Conservation (phyloP, 2,329 filamentous ascomycete genomes). For the Beauveria caledonica region DNA sequence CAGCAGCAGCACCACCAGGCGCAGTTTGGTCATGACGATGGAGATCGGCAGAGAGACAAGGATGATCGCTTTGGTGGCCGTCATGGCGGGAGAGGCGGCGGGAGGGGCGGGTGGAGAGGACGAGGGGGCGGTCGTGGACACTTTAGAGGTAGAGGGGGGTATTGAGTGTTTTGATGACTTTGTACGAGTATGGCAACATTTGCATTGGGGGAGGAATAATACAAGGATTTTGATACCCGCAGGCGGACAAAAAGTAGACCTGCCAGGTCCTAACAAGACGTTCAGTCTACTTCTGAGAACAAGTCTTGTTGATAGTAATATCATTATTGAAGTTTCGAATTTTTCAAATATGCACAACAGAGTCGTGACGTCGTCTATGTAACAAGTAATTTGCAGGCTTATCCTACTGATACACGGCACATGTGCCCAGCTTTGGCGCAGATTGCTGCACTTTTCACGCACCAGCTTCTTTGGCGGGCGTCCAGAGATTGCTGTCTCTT, state of each 20-base stretch:
- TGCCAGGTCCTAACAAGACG: not conserved
- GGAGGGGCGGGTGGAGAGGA: constrained; percentile 31
- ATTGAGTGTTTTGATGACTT: constrained; percentile 5
- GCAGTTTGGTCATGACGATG: constrained; percentile 26
- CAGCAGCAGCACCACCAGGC: constrained; percentile 30
- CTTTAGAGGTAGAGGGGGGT: constrained; percentile 29
- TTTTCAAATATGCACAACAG: constrained; percentile 17
- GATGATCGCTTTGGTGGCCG: constrained; percentile 22
- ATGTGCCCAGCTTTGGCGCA: not conserved
- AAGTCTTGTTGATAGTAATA: not conserved
- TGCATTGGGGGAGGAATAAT: not conserved
- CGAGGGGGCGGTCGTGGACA: constrained; percentile 21
- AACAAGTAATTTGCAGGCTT: constrained; percentile 16
- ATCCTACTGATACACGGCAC: constrained; percentile 15
- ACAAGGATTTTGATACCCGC: constrained; percentile 5
- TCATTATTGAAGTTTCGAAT: not conserved
- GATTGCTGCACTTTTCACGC: not conserved
- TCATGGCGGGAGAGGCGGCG: constrained; percentile 23
- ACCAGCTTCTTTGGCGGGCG: constrained; percentile 16
- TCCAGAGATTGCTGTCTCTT: constrained; percentile 39
- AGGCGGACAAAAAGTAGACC: not conserved
- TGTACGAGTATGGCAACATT: not conserved
- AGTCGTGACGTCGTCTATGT: constrained; percentile 25
- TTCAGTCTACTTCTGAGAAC: not conserved
- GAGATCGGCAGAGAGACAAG: constrained; percentile 20